A percentile compares a stretch with the other conserved stretches of the same genome.
Evolutionary conservation across 495 filamentous ascomycete genomes (phyloP).

Genomic region (Glutinoglossum americanum): DNA sequence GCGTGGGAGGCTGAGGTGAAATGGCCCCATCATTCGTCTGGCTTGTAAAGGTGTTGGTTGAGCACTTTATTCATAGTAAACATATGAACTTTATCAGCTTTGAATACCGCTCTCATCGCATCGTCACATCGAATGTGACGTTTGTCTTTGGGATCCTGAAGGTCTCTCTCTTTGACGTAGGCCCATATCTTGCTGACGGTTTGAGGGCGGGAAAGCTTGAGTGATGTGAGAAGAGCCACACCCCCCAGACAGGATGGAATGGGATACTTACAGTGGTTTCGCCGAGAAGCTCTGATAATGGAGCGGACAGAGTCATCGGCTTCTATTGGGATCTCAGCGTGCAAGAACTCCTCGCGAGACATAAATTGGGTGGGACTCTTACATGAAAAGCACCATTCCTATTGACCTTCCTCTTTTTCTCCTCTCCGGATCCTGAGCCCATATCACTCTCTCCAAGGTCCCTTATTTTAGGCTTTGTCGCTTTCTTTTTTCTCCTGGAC

Average conservation of each 20-base stretch:
- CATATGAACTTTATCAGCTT: conserved; percentile 82
- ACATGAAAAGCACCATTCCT: conserved; percentile 48
- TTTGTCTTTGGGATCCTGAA: conserved; percentile 80
- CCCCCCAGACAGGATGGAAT: background rate
- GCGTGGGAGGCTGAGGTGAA: background rate
- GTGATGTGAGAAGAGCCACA: background rate
- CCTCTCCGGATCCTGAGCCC: conserved; percentile 3
- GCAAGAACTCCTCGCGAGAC: background rate
- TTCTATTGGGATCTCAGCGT: conserved; percentile 24
- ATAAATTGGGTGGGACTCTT: conserved; percentile 12
- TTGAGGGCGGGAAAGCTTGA: conserved; percentile 70
- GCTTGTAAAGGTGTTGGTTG: conserved; percentile 40
- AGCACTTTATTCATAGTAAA: conserved; percentile 90
- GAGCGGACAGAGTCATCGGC: conserved; percentile 40
- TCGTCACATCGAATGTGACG: conserved; percentile 89
- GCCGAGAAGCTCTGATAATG: conserved; percentile 36
- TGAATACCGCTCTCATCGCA: conserved; percentile 72
- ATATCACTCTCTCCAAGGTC: conserved; percentile 11
- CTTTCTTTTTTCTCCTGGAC: conserved; percentile 25
- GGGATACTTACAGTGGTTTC: conserved; percentile 21
- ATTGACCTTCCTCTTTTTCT: conserved; percentile 29
- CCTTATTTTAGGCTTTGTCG: conserved; percentile 40
- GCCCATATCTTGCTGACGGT: conserved; percentile 91
- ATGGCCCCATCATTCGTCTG: conserved; percentile 28
- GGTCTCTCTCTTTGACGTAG: conserved; percentile 65